Conservation (phyloP, 495 filamentous ascomycete genomes). For the Venustampulla echinocandica region DNA sequence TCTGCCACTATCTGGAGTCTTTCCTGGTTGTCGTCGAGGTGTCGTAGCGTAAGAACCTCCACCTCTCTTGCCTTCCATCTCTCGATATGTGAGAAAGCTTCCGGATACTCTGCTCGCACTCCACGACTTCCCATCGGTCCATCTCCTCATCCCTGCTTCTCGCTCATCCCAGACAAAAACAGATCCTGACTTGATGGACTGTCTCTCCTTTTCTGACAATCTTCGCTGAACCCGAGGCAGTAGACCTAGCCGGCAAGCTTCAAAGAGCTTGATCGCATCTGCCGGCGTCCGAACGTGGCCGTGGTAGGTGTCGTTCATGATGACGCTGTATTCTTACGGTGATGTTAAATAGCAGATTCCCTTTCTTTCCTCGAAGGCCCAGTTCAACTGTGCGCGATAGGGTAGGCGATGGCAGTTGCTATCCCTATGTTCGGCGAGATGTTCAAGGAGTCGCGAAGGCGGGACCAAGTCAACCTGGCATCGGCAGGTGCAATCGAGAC, state of each 20-base stretch:
- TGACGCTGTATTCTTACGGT: neutral
- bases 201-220: conserved; percentile 93
- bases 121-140: conserved; percentile 99
- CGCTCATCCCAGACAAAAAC: conserved; percentile 99
- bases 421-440: neutral
- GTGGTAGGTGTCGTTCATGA: conserved; percentile 88
- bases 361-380: neutral
- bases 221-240: conserved; percentile 87
- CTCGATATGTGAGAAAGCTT: conserved; percentile 93
- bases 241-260: conserved; percentile 85
- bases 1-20: conserved; percentile 70
- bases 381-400: neutral
- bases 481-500: neutral
- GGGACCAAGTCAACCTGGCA: neutral
- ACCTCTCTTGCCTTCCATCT: conserved; percentile 96
- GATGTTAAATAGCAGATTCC: neutral
- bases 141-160: conserved; percentile 95
- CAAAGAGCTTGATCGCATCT: conserved; percentile 95
- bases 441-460: neutral
- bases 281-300: conserved; percentile 84
- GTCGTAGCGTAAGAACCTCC: conserved; percentile 53
- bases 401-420: neutral
- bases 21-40: conserved; percentile 46
- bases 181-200: conserved; percentile 87
- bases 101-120: conserved; percentile 95